Conservation (phyloP, 768 basidiomycete species). For the Rhodotorula toruloides region DNA sequence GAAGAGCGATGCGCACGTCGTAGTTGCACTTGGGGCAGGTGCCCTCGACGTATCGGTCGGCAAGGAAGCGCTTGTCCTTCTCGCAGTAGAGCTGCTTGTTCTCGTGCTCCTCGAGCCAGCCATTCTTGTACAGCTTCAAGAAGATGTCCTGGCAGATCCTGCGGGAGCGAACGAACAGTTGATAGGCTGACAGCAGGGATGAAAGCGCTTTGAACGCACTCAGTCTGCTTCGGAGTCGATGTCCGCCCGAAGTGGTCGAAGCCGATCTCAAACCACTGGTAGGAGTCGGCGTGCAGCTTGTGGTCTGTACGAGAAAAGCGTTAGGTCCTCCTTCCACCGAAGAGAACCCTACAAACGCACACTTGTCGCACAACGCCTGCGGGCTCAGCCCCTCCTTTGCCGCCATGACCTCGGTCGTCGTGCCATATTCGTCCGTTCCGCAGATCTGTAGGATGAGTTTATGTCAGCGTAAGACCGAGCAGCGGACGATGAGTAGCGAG, state of each 20-base stretch:
- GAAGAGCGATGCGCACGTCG: constrained; percentile 54
- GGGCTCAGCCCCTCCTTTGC: constrained; percentile 78
- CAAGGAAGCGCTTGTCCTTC: constrained; percentile 64
- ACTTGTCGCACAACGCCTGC: constrained; percentile 46
- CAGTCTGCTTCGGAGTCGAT: constrained; percentile 79
- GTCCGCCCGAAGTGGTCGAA: constrained; percentile 97
- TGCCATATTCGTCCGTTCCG: constrained; percentile 99
- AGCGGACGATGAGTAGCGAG: constrained; percentile 2
- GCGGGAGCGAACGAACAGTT: constrained; percentile 48
- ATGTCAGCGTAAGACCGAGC: neutral
- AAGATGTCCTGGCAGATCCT: constrained; percentile 82
- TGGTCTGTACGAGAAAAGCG: constrained; percentile 60
- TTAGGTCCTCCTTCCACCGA: constrained; percentile 12
- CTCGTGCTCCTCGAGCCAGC: constrained; percentile 69
- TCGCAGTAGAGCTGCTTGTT: constrained; percentile 94
- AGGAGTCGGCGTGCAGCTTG: constrained; percentile 79
- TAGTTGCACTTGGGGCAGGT: constrained; percentile 88
- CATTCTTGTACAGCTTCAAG: constrained; percentile 70
- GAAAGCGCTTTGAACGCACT: constrained; percentile 45
- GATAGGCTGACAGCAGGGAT: neutral
- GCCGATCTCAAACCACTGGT: constrained; percentile 95
- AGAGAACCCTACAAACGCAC: constrained; percentile 25
- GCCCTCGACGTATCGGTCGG: constrained; percentile 97
- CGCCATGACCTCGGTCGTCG: constrained; percentile 96
- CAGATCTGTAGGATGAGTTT: constrained; percentile 55